Base-by-base conservation (phyloP, 176 grass and related monocot genomes). In the Rhynchospora breviuscula region DNA sequence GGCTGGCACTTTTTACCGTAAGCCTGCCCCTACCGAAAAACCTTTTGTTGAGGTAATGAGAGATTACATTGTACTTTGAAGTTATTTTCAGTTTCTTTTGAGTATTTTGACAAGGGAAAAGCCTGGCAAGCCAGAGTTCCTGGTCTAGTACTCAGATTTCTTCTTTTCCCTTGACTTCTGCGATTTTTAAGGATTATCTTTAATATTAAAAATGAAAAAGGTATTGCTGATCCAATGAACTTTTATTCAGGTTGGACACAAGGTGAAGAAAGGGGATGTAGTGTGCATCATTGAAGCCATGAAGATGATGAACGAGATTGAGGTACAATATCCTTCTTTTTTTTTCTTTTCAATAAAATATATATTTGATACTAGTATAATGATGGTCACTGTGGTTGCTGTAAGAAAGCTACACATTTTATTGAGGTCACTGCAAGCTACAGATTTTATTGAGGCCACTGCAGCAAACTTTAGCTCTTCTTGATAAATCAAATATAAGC, bases 271-370 rank as follows among this genome's bases (percentile, higher is more conserved):
- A 81, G 88, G 88, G 18, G 85, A 90, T 57, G 56, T 80, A 67
- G 88, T 90, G 18, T 90, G 88, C 88, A 90, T 90, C 74, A 86
- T 90, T 51, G 88, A 90, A 83, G 88, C 88, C 69, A 90, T 90
- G 88, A 90, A 90, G 83, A 70, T 90, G 85, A 90, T 90, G 88
- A 90, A 90, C 18, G 88, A 90, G 29, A 90, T 90, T 75, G 88
- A 90, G 88, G 88, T 87, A 71, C 40, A 60, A 44, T 47, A 59
- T 35, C 22, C 7, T 61, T 67, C 10, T 21, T 14, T 69, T 29
- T 33, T 65, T 12, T 29, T 33, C 57, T 12, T 17, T 58, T 33
- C 26, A 18, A 35, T 8, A n/a, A 48, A 44, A 51, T 11, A 23
- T 11, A 23, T 4, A 3, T 57, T 79, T 49, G 25, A 67, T 46